Evolutionary conservation across 768 basidiomycete genomes (phyloP).

Genomic region (Rhizopogon sp.): DNA sequence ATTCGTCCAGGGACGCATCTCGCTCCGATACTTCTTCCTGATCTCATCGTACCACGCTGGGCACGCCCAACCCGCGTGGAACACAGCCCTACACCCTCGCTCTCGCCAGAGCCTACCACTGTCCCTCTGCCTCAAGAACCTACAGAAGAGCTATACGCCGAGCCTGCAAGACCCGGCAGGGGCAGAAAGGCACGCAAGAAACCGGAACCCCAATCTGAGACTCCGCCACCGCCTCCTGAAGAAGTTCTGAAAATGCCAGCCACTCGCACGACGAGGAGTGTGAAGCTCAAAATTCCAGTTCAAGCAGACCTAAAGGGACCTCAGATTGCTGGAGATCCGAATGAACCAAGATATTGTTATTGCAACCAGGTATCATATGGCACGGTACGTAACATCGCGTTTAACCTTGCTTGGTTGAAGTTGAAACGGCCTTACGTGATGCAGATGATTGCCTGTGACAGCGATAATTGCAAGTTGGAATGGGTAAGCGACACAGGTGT

Average conservation of each 20-base stretch:
- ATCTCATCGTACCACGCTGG: constrained; percentile 54
- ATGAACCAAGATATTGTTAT: constrained; percentile 70
- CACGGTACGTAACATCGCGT: constrained; percentile 42
- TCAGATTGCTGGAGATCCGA: constrained; percentile 30
- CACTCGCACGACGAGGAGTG: constrained; percentile 20
- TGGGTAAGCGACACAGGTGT: constrained; percentile 56
- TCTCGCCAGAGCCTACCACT: constrained; percentile 24
- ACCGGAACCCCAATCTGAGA: constrained; percentile 9
- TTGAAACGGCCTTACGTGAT: constrained; percentile 1
- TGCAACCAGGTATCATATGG: constrained; percentile 80
- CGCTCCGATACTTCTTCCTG: constrained; percentile 54
- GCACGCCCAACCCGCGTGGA: constrained; percentile 39
- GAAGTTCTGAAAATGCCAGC: neutral
- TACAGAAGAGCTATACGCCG: constrained; percentile 10
- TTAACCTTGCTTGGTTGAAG: constrained; percentile 6
- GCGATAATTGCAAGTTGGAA: constrained; percentile 63
- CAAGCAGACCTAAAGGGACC: constrained; percentile 14
- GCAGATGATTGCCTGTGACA: constrained; percentile 88
- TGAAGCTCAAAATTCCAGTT: constrained; percentile 34
- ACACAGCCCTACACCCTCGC: constrained; percentile 37
- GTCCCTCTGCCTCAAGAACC: constrained; percentile 10
- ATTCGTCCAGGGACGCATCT: constrained; percentile 49
- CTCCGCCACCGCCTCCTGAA: constrained; percentile 1
- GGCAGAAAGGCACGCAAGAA: constrained; percentile 18
- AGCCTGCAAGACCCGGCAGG: constrained; percentile 13